Conservation (phyloP, 495 filamentous ascomycete genomes). For the Rostrohypoxylon terebratum region DNA sequence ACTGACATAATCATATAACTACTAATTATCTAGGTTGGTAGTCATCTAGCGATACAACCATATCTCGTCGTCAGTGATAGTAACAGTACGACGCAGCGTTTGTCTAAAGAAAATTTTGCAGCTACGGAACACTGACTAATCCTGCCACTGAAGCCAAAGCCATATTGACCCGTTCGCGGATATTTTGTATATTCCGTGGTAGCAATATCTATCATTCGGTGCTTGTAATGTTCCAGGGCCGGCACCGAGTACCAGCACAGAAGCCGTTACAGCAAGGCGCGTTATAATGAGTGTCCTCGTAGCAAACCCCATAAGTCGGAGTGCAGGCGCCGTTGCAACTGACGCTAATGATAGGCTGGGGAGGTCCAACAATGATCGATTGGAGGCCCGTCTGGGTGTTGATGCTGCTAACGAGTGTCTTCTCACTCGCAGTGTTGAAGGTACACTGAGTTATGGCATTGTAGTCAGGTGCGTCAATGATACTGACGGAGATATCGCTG, state of each 20-base stretch:
- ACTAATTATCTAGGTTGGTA: no score
- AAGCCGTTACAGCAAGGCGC: slow-evolving; percentile 39
- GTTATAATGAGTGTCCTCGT: slow-evolving; percentile 24
- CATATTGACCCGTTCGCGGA: neutral
- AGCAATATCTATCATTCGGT: neutral
- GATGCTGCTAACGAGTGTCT: slow-evolving; percentile 40
- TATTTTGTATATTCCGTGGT: neutral
- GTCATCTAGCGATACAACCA: neutral
- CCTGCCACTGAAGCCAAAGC: neutral
- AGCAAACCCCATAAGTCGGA: slow-evolving; percentile 31
- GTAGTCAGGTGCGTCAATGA: slow-evolving; percentile 46
- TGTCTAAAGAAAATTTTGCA: neutral
- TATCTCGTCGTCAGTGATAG: no score
- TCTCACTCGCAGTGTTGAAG: slow-evolving; percentile 41
- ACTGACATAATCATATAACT: no score
- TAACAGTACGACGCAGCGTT: no score
- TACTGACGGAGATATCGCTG: slow-evolving; percentile 41
- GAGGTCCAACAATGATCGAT: slow-evolving; percentile 46
- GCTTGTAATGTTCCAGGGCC: slow-evolving; percentile 32
- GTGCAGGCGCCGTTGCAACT: slow-evolving; percentile 39
- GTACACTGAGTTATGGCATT: slow-evolving; percentile 41
- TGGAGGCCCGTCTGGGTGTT: slow-evolving; percentile 39
- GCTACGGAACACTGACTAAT: neutral
- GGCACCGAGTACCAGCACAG: slow-evolving; percentile 34
- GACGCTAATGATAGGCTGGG: slow-evolving; percentile 48